Percentiles rank a stretch among this genome's conserved stretches.
These are phyloP conservation scores for Verticillium nonalfalfae DNA, from an alignment of 2,329 filamentous ascomycete species.

Conservation along the genomic window DNA sequence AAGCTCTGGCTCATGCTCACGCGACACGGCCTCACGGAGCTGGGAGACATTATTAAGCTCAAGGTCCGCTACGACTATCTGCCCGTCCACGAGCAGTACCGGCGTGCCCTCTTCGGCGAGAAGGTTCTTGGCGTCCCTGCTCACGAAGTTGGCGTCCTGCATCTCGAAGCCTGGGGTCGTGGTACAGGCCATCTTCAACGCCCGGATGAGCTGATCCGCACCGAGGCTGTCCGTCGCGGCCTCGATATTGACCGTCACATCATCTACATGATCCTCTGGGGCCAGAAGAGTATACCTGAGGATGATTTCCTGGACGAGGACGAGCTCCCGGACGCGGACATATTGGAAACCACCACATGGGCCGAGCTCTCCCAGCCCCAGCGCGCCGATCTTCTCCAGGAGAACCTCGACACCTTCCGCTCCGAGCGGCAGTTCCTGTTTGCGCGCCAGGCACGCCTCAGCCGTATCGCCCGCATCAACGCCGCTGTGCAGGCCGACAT, in stretches of 20 bases:
- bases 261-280: slow-evolving; percentile 55
- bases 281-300: slow-evolving; percentile 41
- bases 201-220: slow-evolving; percentile 52
- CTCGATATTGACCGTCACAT: slow-evolving; percentile 48
- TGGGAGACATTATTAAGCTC: slow-evolving; percentile 47
- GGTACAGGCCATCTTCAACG: slow-evolving; percentile 39
- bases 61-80: slow-evolving; percentile 52
- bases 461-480: no score
- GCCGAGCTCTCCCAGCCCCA: not conserved
- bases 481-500: not conserved
- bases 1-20: slow-evolving; percentile 56
- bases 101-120: slow-evolving; percentile 10
- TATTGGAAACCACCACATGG: not conserved
- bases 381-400: not conserved
- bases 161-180: slow-evolving; percentile 51
- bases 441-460: not conserved
- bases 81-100: slow-evolving; percentile 17
- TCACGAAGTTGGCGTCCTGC: slow-evolving; percentile 42
- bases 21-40: slow-evolving; percentile 41
- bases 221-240: slow-evolving; percentile 46
- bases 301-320: slow-evolving; percentile 4
- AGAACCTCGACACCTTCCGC: not conserved
- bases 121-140: slow-evolving; percentile 45
- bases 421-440: not conserved
- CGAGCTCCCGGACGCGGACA: not conserved